Conservation (phyloP, 2,329 filamentous ascomycete species). For the Microascus cirrosus region DNA sequence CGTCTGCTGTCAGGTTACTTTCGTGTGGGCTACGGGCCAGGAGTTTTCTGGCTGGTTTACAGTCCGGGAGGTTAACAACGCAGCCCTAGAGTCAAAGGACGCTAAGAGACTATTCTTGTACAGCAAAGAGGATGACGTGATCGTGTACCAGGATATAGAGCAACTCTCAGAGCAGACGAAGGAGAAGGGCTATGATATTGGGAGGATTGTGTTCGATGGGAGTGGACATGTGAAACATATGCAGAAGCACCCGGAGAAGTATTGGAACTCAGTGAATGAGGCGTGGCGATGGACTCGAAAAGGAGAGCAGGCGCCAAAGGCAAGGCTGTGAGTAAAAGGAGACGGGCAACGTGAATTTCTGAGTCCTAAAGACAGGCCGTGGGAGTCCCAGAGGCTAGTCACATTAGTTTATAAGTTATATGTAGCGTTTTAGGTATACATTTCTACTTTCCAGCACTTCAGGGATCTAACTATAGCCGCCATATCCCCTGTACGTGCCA, state of each 20-base stretch:
- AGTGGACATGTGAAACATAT: conserved; percentile 52
- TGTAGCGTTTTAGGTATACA: too few relatives aligned
- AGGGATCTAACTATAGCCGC: too few relatives aligned
- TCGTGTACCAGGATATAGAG: conserved; percentile 42
- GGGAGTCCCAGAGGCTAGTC: too few relatives aligned
- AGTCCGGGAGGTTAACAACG: conserved; percentile 15
- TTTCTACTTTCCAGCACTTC: too few relatives aligned
- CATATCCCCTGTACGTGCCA: too few relatives aligned
- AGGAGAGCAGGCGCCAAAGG: neutral
- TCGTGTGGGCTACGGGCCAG: neutral
- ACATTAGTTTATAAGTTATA: too few relatives aligned
- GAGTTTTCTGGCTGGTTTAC: neutral
- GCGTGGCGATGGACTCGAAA: neutral
- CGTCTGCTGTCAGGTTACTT: conserved; percentile 19
- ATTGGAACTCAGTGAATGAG: conserved; percentile 31
- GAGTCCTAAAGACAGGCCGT: too few relatives aligned
- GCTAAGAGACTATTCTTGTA: conserved; percentile 44
- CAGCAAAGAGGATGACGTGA: conserved; percentile 44
- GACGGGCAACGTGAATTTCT: too few relatives aligned
- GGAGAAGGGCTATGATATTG: conserved; percentile 34
- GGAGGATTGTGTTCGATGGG: conserved; percentile 41
- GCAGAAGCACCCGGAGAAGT: conserved; percentile 39
- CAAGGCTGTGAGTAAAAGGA: neutral
- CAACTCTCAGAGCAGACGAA: conserved; percentile 36
- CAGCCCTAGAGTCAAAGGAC: conserved; percentile 17